A percentile compares a stretch with the other conserved stretches of the same genome.
These are phyloP conservation scores for Nematocida homosporus DNA, from an alignment of 371 early-diverging fungal genomes.

Conservation along the genomic window DNA sequence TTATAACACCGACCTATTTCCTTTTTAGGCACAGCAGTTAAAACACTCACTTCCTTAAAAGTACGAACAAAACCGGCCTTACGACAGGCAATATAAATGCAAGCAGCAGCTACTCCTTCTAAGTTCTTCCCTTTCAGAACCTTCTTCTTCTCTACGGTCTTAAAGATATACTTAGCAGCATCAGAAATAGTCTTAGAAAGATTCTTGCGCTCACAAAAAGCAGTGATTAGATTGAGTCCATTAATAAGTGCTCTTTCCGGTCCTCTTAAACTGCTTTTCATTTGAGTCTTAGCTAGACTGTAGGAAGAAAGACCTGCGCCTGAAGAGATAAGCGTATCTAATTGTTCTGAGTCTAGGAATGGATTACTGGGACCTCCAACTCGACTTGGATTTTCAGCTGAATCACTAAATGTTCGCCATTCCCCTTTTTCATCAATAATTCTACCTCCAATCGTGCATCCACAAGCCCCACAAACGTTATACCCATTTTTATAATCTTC, in stretches of 20 bases:
- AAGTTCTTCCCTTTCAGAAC: constrained; percentile 78
- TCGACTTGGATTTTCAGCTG: constrained; percentile 89
- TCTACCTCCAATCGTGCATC: constrained; percentile 81
- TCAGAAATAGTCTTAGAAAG: constrained; percentile 79
- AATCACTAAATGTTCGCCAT: constrained; percentile 89
- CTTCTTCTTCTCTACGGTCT: constrained; percentile 76
- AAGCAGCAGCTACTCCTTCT: constrained; percentile 86
- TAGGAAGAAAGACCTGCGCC: constrained; percentile 59
- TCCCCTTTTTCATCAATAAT: constrained; percentile 96
- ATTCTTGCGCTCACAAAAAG: constrained; percentile 80
- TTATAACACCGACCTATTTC: constrained; percentile 68
- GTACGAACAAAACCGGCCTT: constrained; percentile 83
- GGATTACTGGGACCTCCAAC: constrained; percentile 82
- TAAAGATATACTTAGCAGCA: constrained; percentile 87
- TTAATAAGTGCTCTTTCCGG: constrained; percentile 77
- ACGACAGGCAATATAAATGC: constrained; percentile 90
- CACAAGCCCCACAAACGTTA: constrained; percentile 92
- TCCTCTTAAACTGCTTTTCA: constrained; percentile 67
- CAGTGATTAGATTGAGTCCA: constrained; percentile 82
- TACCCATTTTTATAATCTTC: constrained; percentile 84
- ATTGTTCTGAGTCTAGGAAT: constrained; percentile 65
- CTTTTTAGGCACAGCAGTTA: constrained; percentile 76
- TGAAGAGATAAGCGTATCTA: constrained; percentile 68
- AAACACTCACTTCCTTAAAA: constrained; percentile 87
- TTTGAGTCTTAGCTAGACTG: constrained; percentile 67